Evolutionary conservation across 768 basidiomycete genomes (phyloP).

Genomic region (Psilocybe cubensis): DNA sequence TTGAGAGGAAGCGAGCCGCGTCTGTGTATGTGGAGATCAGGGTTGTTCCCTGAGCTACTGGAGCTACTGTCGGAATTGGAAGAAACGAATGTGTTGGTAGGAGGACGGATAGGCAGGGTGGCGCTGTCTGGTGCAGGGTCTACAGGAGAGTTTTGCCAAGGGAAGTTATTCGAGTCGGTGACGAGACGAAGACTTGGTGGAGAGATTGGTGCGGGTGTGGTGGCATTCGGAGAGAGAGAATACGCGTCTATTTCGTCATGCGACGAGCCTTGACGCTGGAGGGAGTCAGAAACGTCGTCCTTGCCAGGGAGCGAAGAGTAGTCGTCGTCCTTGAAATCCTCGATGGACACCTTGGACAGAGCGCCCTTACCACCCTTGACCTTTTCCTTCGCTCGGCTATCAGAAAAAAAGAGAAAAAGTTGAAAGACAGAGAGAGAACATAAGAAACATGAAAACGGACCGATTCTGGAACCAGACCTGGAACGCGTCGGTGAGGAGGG

Average conservation of each 20-base stretch:
- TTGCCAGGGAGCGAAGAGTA: slow-evolving; percentile 13
- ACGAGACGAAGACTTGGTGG: slow-evolving; percentile 46
- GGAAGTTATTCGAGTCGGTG: slow-evolving; percentile 31
- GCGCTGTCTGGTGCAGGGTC: slow-evolving; percentile 40
- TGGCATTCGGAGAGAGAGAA: slow-evolving; percentile 29
- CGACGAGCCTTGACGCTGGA: slow-evolving; percentile 10
- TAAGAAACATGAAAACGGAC: slow-evolving; percentile 37
- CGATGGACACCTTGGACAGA: slow-evolving; percentile 20
- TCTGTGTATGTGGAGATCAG: slow-evolving; percentile 38
- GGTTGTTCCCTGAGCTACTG: not conserved
- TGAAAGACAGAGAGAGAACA: slow-evolving; percentile 7
- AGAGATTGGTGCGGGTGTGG: slow-evolving; percentile 22
- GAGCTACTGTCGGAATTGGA: not conserved
- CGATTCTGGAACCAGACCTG: slow-evolving; percentile 94
- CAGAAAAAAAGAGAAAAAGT: not conserved
- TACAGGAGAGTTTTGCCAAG: slow-evolving; percentile 36
- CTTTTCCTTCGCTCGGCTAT: slow-evolving; percentile 86
- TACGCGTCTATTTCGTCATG: slow-evolving; percentile 23
- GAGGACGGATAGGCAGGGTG: slow-evolving; percentile 26
- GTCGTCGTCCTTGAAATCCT: slow-evolving; percentile 26
- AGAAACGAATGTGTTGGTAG: slow-evolving; percentile 35
- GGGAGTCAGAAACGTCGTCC: slow-evolving; percentile 15
- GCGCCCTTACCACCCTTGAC: slow-evolving; percentile 55
- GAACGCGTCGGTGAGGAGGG: slow-evolving; percentile 20
- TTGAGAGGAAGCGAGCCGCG: slow-evolving; percentile 62